Percentiles rank a stretch among this genome's conserved stretches.
These are phyloP conservation scores for Blastocystis sp. DNA, from an alignment of 352 stramenopile genomes.

Conservation along the genomic window DNA sequence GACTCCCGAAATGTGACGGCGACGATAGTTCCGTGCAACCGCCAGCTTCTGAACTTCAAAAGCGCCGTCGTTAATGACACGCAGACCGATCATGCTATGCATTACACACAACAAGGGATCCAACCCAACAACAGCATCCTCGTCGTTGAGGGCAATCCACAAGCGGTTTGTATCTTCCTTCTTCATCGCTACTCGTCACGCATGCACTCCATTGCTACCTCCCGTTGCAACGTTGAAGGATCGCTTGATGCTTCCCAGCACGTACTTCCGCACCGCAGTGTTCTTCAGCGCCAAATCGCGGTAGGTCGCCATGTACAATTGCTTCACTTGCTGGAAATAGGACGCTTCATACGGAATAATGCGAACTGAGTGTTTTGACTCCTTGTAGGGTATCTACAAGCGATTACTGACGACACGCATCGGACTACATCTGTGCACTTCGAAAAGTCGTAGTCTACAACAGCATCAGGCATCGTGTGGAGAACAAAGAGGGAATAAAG, in stretches of 20 bases:
- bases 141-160: slow-evolving; percentile 30
- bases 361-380: not conserved
- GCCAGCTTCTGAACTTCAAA: slow-evolving; percentile 68
- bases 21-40: slow-evolving; percentile 14
- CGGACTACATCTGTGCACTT: not conserved
- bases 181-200: slow-evolving; percentile 49
- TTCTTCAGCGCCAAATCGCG: not conserved
- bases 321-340: slow-evolving; percentile 15
- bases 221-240: not conserved
- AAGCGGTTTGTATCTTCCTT: slow-evolving; percentile 6
- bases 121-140: slow-evolving; percentile 29
- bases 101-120: not conserved
- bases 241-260: slow-evolving; percentile 9
- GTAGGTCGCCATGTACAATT: slow-evolving; percentile 35
- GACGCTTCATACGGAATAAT: slow-evolving; percentile 9
- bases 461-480: not conserved
- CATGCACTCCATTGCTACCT: not conserved
- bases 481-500: not conserved
- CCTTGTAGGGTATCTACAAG: not conserved
- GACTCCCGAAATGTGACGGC: not conserved
- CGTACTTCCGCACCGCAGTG: slow-evolving; percentile 22
- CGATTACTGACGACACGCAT: not conserved
- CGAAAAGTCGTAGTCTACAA: not conserved
- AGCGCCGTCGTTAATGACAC: not conserved
- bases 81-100: slow-evolving; percentile 29